A percentile compares a stretch with the other conserved stretches of the same genome.
These are phyloP conservation scores for Russula dissimulans DNA, from an alignment of 768 basidiomycete genomes.

Conservation along the genomic window DNA sequence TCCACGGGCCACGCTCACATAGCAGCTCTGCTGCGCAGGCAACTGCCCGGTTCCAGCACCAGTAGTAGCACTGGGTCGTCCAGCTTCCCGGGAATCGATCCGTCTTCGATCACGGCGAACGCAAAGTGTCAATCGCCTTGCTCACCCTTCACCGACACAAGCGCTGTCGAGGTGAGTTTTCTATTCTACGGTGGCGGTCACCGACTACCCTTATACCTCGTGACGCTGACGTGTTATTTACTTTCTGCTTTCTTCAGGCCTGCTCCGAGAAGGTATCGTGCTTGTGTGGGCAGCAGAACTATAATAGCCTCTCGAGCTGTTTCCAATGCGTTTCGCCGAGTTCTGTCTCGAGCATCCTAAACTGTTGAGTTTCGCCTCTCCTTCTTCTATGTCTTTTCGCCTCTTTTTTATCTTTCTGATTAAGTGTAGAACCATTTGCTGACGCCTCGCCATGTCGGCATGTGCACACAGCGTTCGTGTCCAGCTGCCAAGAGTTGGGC, in stretches of 20 bases:
- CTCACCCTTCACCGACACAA: background rate
- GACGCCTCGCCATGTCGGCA: too few species aligned
- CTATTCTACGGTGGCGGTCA: too few species aligned
- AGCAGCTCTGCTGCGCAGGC: background rate
- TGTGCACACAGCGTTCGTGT: too few species aligned
- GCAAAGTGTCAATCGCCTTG: background rate
- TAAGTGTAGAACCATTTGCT: too few species aligned
- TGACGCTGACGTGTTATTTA: too few species aligned
- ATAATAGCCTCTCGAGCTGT: background rate
- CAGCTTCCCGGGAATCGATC: background rate
- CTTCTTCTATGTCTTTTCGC: too few species aligned
- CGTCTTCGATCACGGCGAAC: background rate
- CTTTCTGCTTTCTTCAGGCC: background rate
- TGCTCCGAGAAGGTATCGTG: background rate
- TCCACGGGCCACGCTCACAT: background rate
- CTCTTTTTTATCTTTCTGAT: background rate
- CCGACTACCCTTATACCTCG: too few species aligned
- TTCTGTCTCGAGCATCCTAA: background rate
- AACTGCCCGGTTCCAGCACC: background rate
- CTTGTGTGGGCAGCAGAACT: slow-evolving; percentile 5
- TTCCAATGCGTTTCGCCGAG: background rate
- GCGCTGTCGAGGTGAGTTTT: too few species aligned
- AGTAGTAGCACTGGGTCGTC: too few species aligned
- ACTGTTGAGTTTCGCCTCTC: background rate
- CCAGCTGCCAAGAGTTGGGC: too few species aligned